Evolutionary conservation across 208 protist species (phyloP), one percentile per base, ranked within the genome.

Genomic region (Trypanosoma rangeli): DNA sequence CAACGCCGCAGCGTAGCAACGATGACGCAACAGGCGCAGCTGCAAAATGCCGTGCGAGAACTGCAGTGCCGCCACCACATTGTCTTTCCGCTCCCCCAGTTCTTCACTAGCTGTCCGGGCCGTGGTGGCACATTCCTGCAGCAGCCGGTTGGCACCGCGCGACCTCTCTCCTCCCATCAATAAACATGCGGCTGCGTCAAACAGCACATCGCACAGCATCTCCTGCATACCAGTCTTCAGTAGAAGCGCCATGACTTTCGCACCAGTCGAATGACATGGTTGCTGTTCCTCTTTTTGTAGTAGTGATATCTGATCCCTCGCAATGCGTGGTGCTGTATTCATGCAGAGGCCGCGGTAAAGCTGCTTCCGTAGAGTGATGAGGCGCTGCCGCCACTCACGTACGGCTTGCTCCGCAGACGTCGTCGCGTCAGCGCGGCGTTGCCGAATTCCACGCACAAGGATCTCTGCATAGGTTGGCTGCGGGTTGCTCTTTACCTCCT

Each of bases 381-480:
- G 28, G 46, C 57, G 48, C 12, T 22, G 56, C 20, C 57, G n/a
- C 67, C 67, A 72, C 16, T 63, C 44, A 9, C 33, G 55, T 7
- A 70, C 50, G 0, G 2, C n/a, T 18, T 46, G 33, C 3, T 35
- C 24, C 48, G 26, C 5, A 46, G 22, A 39, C 13, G 10, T 56
- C 13, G 10, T 46, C 0, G 29, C 54, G 1, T 48, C 46, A 28
- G 22, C 8, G 33, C 18, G 8, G 9, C 26, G 66, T 13, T 16
- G 22, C 44, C 42, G 54, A 7, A 35, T n/a, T 5, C 37, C 46
- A 37, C 48, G 9, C 49, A 61, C 50, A 20, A 73, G 50, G 56
- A 67, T n/a, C 39, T 73, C 68, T 5, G 68, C 68, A 53, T 73
- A 73, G 42, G 68, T 67, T 35, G 68, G 68, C 42, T 57, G 48